Evolutionary conservation across 768 basidiomycete species (phyloP).

Genomic region (Artomyces pyxidatus): DNA sequence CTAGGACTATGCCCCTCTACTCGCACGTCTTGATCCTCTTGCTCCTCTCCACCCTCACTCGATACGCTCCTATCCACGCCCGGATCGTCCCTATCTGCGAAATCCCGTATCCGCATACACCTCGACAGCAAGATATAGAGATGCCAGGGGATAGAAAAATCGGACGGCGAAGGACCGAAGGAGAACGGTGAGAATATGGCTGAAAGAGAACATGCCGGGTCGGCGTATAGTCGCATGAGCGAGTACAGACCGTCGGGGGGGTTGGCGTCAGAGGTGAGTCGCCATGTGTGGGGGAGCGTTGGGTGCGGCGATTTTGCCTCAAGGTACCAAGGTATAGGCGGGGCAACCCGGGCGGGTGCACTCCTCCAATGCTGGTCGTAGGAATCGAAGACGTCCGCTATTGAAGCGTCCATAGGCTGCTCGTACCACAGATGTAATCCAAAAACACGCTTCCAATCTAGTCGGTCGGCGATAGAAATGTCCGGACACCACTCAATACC

Average conservation of each 20-base stretch:
- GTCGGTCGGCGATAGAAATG: slow-evolving; percentile 53
- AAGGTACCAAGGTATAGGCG: slow-evolving; percentile 53
- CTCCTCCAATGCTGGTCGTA: slow-evolving; percentile 42
- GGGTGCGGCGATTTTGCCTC: slow-evolving; percentile 22
- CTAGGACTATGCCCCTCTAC: slow-evolving; percentile 74
- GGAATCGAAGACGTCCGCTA: slow-evolving; percentile 57
- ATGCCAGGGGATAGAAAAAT: slow-evolving; percentile 87
- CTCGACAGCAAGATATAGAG: slow-evolving; percentile 81
- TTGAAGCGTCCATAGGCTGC: slow-evolving; percentile 58
- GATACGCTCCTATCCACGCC: slow-evolving; percentile 27
- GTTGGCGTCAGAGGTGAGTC: slow-evolving; percentile 34
- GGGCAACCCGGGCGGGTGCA: slow-evolving; percentile 34
- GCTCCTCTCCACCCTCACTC: slow-evolving; percentile 34
- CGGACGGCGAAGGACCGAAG: slow-evolving; percentile 66
- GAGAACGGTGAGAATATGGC: slow-evolving; percentile 65
- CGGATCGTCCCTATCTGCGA: slow-evolving; percentile 67
- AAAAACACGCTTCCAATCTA: slow-evolving; percentile 94
- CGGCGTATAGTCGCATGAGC: slow-evolving; percentile 70
- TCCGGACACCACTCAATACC: slow-evolving; percentile 47
- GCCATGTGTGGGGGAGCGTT: slow-evolving; percentile 29
- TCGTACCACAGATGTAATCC: slow-evolving; percentile 90
- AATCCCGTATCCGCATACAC: slow-evolving; percentile 77
- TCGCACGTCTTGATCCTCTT: no score
- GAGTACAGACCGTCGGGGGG: slow-evolving; percentile 69
- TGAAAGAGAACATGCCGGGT: slow-evolving; percentile 62